Base-by-base conservation (phyloP, 108 stramenopile genomes). In the Skeletonema menzelii region DNA sequence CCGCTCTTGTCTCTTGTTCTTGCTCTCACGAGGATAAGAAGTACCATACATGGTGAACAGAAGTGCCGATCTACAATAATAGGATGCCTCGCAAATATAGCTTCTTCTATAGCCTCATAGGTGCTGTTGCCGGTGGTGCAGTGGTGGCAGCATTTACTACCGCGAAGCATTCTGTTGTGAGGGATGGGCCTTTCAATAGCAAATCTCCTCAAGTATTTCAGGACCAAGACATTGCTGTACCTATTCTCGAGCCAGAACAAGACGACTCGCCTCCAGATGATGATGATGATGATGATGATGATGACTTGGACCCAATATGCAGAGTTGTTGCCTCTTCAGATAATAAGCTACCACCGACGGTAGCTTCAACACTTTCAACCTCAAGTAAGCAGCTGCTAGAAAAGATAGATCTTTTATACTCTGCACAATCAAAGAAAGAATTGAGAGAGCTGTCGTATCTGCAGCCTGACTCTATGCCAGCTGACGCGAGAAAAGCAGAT, bases 321-420 rank as follows among this genome's bases (percentile, higher is more conserved):
- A 80, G 83, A 56, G 65, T 88, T 8, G 85, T 87, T 1, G 79
- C 87, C 27, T 68, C 67, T 11, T 83, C 84, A 13, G 87, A 87
- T 64, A 79, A 78, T 8, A 84, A 88, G 64, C 63, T 87, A 56
- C 82, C 86, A 32, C 59, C 72, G 2, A 59, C 60, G 19, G 27
- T 70, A 57, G 61, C 20, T 1, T 67, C 76, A 20, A 24, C 13
- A 12, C 59, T 71, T 14, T 65, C 58, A 69, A 20, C 42, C 10
- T 69, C 75, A 76, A 60, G 66, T n/a, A 49, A 76, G 78, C 13
- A 59, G 38, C 59, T 75, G 65, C 30, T 76, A 65, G 24, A 77
- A 70, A 84, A 84, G 69, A 61, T 91, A 7, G 87, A 88, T 60
- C 38, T 74, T 11, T 67, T 88, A 56, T 92, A 87, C 59, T 63